Base-by-base conservation (phyloP, 768 basidiomycete genomes). In the Rhizopogon vinicolor region DNA sequence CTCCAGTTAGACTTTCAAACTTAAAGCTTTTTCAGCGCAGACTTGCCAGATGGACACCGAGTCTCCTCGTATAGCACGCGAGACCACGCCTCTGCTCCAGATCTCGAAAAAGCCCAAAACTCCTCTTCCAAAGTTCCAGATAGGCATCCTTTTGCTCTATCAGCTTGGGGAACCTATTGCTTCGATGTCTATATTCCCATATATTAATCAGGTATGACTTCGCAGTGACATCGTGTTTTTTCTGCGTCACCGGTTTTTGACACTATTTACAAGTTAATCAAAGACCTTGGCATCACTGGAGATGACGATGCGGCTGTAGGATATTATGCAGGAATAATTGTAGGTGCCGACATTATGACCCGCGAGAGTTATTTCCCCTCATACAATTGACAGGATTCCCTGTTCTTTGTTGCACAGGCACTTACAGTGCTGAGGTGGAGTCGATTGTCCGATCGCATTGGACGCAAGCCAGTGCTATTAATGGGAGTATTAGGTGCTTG, bases 291-390 rank as follows among this genome's bases (percentile, higher is more conserved):
- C 40, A 73, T 87, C 29, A 85, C 82, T 3, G 80, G 80, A 19
- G 85, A 84, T 22, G 83, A 87, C 56, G 77, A 82, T 44, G 73
- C 75, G 52, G 83, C 82, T 69, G 81, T 85, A 3, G 86, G 86
- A 29, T 87, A 86, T 60, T 87, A 87, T 62, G 84, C 82, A 19
- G 85, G 83, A 35, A 60, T 86, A 25, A 65, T 70, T 49, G 82
- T 86, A 54, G 70, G 84, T 60, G 57, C 59, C 1, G 2, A 3
- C 8, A 18, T 8, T 14, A 12, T 48, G 31, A 37, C 33, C 35
- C 22, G 51, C n/a, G 49, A 52, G 43, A 29, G 19, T 51, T 28
- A 55, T 16, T n/a, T 35, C 14, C 14, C 31, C 22, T 28, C n/a
- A 41, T 41, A 25, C 12, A 25, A 44, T 25, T 41, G 37, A 13